Percentiles rank a stretch among this genome's conserved stretches.
These are phyloP conservation scores for Aspergillus japonicus DNA, from an alignment of 2,329 filamentous ascomycete species.

Conservation along the genomic window DNA sequence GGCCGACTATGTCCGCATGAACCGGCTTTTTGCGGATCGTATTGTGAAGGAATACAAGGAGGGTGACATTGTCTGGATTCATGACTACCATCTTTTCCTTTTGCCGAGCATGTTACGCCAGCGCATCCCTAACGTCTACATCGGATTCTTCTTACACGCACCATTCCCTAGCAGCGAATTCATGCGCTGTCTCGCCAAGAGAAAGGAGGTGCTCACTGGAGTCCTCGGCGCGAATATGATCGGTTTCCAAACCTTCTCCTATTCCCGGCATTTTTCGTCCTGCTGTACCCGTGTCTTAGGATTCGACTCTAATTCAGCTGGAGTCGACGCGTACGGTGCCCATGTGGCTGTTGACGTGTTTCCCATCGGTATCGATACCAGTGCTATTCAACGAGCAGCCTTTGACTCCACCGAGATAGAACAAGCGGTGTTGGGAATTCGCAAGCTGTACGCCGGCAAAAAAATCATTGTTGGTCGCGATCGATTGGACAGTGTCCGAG, in stretches of 20 bases:
- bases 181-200: constrained; percentile 78
- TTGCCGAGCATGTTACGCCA: constrained; percentile 86
- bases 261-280: constrained; percentile 89
- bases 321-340: constrained; percentile 84
- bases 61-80: constrained; percentile 86
- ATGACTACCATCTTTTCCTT: constrained; percentile 91
- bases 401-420: constrained; percentile 70
- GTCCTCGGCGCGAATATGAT: constrained; percentile 89
- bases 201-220: constrained; percentile 88
- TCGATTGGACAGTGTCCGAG: constrained; percentile 86
- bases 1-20: constrained; percentile 91
- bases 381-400: constrained; percentile 70
- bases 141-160: constrained; percentile 90
- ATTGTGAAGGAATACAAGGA: constrained; percentile 88
- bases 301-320: constrained; percentile 81
- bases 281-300: constrained; percentile 88
- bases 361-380: constrained; percentile 91
- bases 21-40: constrained; percentile 84
- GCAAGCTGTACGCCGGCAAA: constrained; percentile 78
- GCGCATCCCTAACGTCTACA: constrained; percentile 82
- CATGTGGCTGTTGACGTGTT: constrained; percentile 91
- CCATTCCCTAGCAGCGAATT: constrained; percentile 97
- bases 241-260: constrained; percentile 93
- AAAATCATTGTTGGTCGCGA: constrained; percentile 95
- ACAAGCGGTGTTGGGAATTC: constrained; percentile 69